A percentile compares a stretch with the other conserved stretches of the same genome.
These are phyloP conservation scores for Mimosa bimucronata DNA, from an alignment of 306 rosid species.

Conservation along the genomic window DNA sequence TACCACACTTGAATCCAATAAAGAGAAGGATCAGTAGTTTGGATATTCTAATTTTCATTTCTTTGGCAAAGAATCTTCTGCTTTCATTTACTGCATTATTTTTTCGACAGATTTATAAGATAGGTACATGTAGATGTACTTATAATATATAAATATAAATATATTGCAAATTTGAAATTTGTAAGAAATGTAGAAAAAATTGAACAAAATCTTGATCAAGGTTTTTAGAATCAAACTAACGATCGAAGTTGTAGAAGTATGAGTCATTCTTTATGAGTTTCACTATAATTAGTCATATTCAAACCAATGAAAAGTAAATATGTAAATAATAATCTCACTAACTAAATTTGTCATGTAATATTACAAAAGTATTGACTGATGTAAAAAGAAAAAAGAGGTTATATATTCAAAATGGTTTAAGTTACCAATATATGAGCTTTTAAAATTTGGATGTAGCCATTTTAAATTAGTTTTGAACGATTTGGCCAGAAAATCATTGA, in stretches of 20 bases:
- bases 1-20: constrained; percentile 3
- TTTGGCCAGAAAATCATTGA: neutral
- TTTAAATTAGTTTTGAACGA: neutral
- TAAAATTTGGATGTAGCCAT: no score
- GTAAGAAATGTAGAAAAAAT: neutral
- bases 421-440: neutral
- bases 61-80: neutral
- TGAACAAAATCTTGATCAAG: neutral
- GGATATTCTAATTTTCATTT: neutral
- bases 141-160: no score
- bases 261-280: neutral
- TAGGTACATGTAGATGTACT: neutral
- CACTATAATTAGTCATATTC: neutral
- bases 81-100: neutral
- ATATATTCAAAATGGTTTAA: neutral
- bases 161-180: no score
- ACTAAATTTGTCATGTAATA: no score
- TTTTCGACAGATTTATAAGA: neutral
- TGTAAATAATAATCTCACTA: neutral
- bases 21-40: neutral
- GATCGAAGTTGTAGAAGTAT: neutral
- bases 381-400: neutral
- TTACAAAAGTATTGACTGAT: neutral
- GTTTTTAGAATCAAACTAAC: neutral
- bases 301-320: neutral